Evolutionary conservation across 108 stramenopile species (phyloP), one percentile per base, ranked within the genome.

Genomic region (Licmophora abbreviata): DNA sequence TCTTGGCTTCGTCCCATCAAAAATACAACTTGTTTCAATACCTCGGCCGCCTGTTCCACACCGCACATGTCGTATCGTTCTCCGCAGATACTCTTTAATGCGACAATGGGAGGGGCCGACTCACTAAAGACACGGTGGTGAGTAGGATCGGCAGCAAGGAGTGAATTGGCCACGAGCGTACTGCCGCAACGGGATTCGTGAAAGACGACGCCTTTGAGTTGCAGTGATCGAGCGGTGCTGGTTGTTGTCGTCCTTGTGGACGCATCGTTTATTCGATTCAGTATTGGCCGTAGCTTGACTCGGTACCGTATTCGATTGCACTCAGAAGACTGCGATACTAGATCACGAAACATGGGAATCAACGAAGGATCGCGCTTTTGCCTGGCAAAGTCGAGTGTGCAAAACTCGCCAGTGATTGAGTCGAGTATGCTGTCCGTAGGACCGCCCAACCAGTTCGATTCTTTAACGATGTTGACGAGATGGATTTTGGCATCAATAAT

Each of bases 171-270:
- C 8, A 95, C 94, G n/a, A 96, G 57, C 1, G 97, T 96, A 2
- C 73, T 76, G 8, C 97, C 97, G 54, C 88, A 90, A 29, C 97
- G 81, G 28, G 74, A 78, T 72, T 96, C 95, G 54, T 98, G 97
- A 70, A 95, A 96, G 25, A 94, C 83, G 27, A 92, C 90, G 6
- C 88, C 93, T 11, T 64, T 62, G 21, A 81, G 79, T 48, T 17
- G 47, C 29, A 23, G 37, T 26, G 18, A 31, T 56, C 22, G 58
- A 22, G 9, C 34, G 12, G 22, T 41, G 11, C 51, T 33, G 24
- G 38, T 44, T 15, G 10, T 21, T 27, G 7, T 60, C 14, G 48
- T 58, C 31, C 74, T 23, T 64, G 65, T 43, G 69, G 52, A 18
- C 72, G 54, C 6, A 64, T 68, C 29, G 74, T 43, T 11, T 73